phyloP scores from a whole-genome alignment of 2,329 filamentous ascomycete genomes.

The Phyllosticta citrichinensis region DNA sequence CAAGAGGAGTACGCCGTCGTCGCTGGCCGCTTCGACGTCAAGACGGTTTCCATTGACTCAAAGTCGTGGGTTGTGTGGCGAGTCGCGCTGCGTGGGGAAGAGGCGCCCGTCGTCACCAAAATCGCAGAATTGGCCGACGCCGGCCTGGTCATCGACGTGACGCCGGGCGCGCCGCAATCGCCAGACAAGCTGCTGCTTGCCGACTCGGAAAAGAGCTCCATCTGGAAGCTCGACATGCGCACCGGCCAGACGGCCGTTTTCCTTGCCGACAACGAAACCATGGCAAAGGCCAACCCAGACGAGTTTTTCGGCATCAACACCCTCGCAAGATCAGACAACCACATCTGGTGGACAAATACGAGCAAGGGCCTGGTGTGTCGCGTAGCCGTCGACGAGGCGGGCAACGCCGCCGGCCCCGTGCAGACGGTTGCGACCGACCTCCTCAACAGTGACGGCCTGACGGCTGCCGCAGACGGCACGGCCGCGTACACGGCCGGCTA shows the following conservation, averaged over 20 bases:
- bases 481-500: constrained; percentile 3
- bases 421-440: constrained; percentile 5
- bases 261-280: constrained; percentile 4
- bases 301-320: constrained; percentile 11
- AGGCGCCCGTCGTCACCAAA: background rate
- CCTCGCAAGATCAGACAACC: constrained; percentile 2
- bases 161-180: background rate
- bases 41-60: background rate
- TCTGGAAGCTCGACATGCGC: constrained; percentile 3
- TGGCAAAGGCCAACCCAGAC: constrained; percentile 1
- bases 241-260: constrained; percentile 2
- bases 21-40: constrained; percentile 5
- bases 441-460: constrained; percentile 7
- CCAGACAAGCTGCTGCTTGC: constrained; percentile 1
- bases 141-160: constrained; percentile 5
- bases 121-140: constrained; percentile 6
- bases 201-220: constrained; percentile 9
- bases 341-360: constrained; percentile 9
- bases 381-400: background rate
- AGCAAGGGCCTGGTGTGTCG: constrained; percentile 8
- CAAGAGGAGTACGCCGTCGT: constrained; percentile 7
- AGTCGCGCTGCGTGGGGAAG: background rate
- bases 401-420: background rate
- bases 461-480: background rate
- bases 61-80: constrained; percentile 3